Base-by-base conservation (phyloP, 108 stramenopile species). In the Schizochytrium sp. region DNA sequence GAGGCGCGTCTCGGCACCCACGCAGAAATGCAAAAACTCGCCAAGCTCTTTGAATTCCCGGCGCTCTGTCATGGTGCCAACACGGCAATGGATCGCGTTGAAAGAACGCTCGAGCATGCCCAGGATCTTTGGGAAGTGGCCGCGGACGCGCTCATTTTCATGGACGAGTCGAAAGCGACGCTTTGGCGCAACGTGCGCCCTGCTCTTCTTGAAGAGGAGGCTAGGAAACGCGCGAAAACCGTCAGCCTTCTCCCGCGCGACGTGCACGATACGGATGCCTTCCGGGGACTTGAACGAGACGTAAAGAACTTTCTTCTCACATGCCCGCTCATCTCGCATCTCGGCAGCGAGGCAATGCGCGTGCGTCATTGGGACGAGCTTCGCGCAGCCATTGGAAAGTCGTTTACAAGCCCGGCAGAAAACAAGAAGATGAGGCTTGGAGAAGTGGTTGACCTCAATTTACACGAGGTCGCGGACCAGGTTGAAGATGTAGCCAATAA, bases 401-500 rank as follows among this genome's bases (percentile, higher is more conserved):
- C 89, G 4, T 95, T 96, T 89, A 88, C 90, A 29, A 92, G 94
- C 41, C 96, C 96, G 4, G 91, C 94, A 59, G 93, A 95, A 71
- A 94, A 96, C 88, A 88, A 94, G 19, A 51, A 91, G 34, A 57
- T 95, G 29, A 89, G 89, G 5, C 91, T 96, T 5, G 94, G 94
- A 8, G 92, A 91, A 44, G 48, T 96, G 29, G 87, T 95, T 16
- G 91, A 91, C 25, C 90, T 96, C 2, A 93, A 95, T 71, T 92
- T 96, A 18, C 93, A 95, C 63, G 92, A 94, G 87, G 94, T 93
- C 76, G 92, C 91, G 34, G 91, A 91, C 53, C 94, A 96, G 34
- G 95, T 96, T 5, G 96, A 96, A 72, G 95, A 96, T 48, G 96
- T 96, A 41, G 92, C 93, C 48, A 95, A 96, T 88, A 93, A 94